These are phyloP conservation scores for Apophysomyces elegans DNA, from an alignment of 371 early-diverging fungal genomes.

Conservation along the genomic window DNA sequence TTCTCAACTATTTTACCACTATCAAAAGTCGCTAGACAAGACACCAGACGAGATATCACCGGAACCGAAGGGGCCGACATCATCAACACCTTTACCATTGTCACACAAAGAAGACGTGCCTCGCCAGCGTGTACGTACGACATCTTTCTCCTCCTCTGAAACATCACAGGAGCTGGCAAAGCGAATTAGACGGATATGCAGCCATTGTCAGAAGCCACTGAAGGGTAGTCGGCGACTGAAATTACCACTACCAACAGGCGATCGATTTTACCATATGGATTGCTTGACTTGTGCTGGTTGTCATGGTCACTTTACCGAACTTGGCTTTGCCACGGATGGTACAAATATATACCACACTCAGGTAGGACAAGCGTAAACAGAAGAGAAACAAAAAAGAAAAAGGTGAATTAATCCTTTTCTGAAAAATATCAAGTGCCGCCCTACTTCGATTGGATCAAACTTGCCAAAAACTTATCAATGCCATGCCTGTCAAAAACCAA, in stretches of 20 bases:
- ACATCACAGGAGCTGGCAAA: background rate
- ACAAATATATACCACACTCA: slow-evolving; percentile 53
- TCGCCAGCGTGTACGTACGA: background rate
- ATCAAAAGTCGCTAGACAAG: slow-evolving; percentile 1
- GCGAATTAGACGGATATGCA: background rate
- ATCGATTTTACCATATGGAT: slow-evolving; percentile 55
- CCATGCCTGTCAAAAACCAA: slow-evolving; percentile 46
- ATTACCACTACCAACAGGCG: slow-evolving; percentile 20
- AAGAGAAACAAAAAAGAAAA: background rate
- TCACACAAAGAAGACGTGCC: background rate
- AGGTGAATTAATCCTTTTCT: background rate
- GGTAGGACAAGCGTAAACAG: slow-evolving; percentile 20
- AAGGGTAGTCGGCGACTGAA: slow-evolving; percentile 24
- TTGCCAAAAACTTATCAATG: slow-evolving; percentile 29
- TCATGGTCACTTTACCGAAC: slow-evolving; percentile 65
- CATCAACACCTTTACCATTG: background rate
- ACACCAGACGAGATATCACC: background rate
- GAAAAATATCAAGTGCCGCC: slow-evolving; percentile 1
- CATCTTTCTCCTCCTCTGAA: background rate
- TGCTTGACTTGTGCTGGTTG: slow-evolving; percentile 78
- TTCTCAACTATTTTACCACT: slow-evolving; percentile 15
- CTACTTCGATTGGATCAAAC: background rate
- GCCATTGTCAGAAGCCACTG: slow-evolving; percentile 30
- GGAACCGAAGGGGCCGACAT: background rate
- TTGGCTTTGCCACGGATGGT: slow-evolving; percentile 54